These are phyloP conservation scores for Naganishia randhawae DNA, from an alignment of 768 basidiomycete species.

Conservation along the genomic window DNA sequence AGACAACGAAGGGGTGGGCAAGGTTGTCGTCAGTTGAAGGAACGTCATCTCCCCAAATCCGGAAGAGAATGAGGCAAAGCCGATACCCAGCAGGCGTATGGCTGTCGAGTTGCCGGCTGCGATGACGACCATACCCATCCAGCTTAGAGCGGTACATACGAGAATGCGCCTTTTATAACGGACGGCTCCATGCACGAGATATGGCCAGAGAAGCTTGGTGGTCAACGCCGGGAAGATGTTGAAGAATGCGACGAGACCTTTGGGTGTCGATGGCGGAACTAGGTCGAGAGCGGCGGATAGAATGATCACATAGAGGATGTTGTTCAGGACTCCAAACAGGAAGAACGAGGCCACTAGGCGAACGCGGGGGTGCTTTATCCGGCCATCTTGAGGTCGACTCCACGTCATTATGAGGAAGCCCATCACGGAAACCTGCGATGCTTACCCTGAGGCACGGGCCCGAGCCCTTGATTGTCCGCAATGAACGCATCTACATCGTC, in stretches of 20 bases:
- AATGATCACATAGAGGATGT: constrained; percentile 93
- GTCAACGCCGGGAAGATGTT: constrained; percentile 84
- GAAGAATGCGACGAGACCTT: constrained; percentile 90
- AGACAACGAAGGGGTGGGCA: constrained; percentile 46
- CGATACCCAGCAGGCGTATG: constrained; percentile 74
- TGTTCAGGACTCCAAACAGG: constrained; percentile 86
- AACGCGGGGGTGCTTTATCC: neutral
- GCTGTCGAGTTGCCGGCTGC: constrained; percentile 64
- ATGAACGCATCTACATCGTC: constrained; percentile 15
- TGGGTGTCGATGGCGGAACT: constrained; percentile 84
- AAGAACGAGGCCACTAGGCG: constrained; percentile 60
- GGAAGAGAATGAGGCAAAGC: constrained; percentile 78
- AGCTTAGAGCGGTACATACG: constrained; percentile 71
- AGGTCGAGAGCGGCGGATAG: constrained; percentile 92
- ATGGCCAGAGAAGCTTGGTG: constrained; percentile 90
- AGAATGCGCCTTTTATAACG: constrained; percentile 70
- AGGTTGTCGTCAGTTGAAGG: constrained; percentile 69
- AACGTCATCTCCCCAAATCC: constrained; percentile 94
- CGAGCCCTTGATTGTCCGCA: neutral
- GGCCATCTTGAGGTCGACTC: neutral
- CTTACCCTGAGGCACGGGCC: neutral
- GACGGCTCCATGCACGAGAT: constrained; percentile 78
- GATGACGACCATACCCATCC: constrained; percentile 82
- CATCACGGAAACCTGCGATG: too few species aligned
- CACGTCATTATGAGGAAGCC: neutral